Base-by-base conservation (phyloP, 78 protist genomes). In the Creolimax fragrantissima region DNA sequence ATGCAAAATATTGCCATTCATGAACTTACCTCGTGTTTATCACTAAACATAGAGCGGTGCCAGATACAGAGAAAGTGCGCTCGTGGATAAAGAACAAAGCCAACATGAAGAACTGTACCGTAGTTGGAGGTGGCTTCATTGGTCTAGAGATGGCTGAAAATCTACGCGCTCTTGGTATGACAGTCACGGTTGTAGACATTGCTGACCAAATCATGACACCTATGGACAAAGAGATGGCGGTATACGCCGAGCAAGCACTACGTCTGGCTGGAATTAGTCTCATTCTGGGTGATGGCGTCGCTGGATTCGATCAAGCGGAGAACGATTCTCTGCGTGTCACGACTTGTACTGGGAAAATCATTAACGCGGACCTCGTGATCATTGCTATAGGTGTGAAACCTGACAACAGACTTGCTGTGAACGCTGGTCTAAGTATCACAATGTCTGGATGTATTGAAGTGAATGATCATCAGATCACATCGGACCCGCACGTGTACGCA, bases 91-190 rank as follows among this genome's bases (percentile, higher is more conserved):
- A 86, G 43, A 17, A 39, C 5, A 24, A 4, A 3, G 7, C 3
- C 5, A 45, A 11, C 35, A 42, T 37, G 3, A 24, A 42, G 2
- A 35, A 67, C 44, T 43, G 39, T 6, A 7, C 42, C n/a, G 42
- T 42, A 5, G 85, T 88, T 7, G 96, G 96, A n/a, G 96, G 90
- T 67, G 97, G 97, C 44, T 95, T 94, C 81, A 92, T 95, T 47
- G 97, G 97, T 36, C 42, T 94, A 6, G 97, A 95, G 44, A 88
- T 93, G 89, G 93, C 93, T 41, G 95, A 94, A 41, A 44, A 35
- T 6, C 81, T 95, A 2, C n/a, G n/a, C 43, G 44, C 3, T 5
- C 45, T 0, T 5, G 94, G 95, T 4, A 2, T 92, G 5, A 24
- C 43, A 41, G 85, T 36, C 58, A 84, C 90, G 2, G 35, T 95